Evolutionary conservation across 352 stramenopile species (phyloP).

Genomic region (Phytophthora kernoviae): DNA sequence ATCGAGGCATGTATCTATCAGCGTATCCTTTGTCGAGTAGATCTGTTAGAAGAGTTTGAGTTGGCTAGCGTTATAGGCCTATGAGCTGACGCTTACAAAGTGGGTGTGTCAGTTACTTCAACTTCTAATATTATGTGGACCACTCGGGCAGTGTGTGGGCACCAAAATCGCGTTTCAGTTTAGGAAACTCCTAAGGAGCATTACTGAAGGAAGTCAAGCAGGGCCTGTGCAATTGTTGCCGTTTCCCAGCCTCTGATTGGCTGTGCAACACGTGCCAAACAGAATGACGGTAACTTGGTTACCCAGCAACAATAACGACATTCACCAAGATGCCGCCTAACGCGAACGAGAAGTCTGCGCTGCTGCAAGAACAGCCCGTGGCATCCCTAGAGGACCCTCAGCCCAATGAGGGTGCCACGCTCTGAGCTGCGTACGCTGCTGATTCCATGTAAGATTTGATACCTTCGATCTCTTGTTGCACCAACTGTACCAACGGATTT

Average conservation of each 20-base stretch:
- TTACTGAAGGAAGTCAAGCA: not conserved
- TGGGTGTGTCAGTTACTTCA: too few species aligned
- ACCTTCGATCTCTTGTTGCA: constrained; percentile 1
- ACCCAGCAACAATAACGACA: constrained; percentile 5
- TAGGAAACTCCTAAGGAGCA: too few species aligned
- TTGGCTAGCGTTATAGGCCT: too few species aligned
- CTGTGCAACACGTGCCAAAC: constrained; percentile 23
- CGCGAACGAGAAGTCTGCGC: constrained; percentile 40
- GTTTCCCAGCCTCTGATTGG: constrained; percentile 34
- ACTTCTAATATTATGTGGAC: too few species aligned
- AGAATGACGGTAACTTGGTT: constrained; percentile 32
- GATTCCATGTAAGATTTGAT: constrained; percentile 56
- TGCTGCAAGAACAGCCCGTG: constrained; percentile 31
- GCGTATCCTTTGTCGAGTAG: too few species aligned
- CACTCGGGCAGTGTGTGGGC: too few species aligned
- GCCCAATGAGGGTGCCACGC: constrained; percentile 30
- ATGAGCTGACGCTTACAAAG: too few species aligned
- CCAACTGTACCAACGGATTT: constrained; percentile 5
- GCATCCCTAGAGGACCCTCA: constrained; percentile 34
- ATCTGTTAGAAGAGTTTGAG: too few species aligned
- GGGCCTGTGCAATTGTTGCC: not conserved
- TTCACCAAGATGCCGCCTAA: constrained; percentile 31
- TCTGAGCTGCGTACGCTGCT: constrained; percentile 75
- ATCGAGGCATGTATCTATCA: too few species aligned
- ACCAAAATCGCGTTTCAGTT: too few species aligned